Percentiles rank a stretch among this genome's conserved stretches.
Evolutionary conservation across 768 basidiomycete species (phyloP).

Genomic region (Hygrocybe coccinea): DNA sequence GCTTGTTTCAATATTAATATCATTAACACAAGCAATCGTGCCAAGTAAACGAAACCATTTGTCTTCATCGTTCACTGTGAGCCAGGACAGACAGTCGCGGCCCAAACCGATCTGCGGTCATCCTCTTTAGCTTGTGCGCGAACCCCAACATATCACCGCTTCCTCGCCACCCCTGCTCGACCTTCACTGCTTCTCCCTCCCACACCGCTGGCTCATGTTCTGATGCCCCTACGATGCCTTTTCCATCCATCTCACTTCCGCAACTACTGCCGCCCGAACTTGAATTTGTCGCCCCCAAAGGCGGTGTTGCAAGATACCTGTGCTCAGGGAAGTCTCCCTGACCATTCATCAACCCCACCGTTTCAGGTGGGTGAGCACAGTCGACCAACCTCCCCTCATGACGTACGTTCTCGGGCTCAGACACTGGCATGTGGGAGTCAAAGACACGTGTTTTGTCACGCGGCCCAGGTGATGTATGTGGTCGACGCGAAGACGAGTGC

Average conservation of each 20-base stretch:
- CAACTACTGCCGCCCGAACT: slow-evolving; percentile 24
- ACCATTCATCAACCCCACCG: not conserved
- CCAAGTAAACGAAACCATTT: not conserved
- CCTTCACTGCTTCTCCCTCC: slow-evolving; percentile 73
- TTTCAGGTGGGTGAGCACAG: not conserved
- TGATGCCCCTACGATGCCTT: slow-evolving; percentile 22
- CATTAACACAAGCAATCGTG: not conserved
- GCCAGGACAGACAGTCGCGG: not conserved
- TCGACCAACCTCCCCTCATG: not conserved
- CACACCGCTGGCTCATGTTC: slow-evolving; percentile 51
- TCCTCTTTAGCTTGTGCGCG: slow-evolving; percentile 29
- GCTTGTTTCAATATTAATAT: not conserved
- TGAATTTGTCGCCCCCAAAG: slow-evolving; percentile 6
- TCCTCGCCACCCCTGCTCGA: slow-evolving; percentile 57
- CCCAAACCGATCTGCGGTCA: slow-evolving; percentile 3
- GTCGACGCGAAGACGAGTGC: slow-evolving; percentile 40
- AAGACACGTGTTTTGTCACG: slow-evolving; percentile 47
- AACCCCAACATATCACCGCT: slow-evolving; percentile 45
- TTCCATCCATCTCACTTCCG: not conserved
- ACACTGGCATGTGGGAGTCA: slow-evolving; percentile 2
- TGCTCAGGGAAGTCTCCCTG: not conserved
- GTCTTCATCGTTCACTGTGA: not conserved
- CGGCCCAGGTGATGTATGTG: slow-evolving; percentile 73
- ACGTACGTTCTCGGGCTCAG: slow-evolving; percentile 6
- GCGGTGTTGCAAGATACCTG: not conserved